phyloP scores from a whole-genome alignment of 1,284 basidiomycete genomes.

The Trichosporon coremiiforme region DNA sequence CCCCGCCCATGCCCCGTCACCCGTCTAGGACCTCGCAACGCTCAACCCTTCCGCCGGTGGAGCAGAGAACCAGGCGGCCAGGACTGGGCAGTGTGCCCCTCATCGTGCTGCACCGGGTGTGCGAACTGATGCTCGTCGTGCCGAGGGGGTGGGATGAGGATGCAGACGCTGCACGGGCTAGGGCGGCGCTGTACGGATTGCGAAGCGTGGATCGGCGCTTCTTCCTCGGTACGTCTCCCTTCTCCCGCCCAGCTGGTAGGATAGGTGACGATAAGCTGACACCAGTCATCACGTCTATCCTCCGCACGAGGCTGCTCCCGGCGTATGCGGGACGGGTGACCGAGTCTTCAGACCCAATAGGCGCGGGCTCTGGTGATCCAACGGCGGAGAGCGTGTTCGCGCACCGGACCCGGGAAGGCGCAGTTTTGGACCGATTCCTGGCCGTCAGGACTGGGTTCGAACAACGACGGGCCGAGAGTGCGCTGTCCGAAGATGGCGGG shows the following conservation, averaged over 20 bases:
- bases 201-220: conserved; percentile 46
- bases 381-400: conserved; percentile 38
- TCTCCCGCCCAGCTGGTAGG: neutral
- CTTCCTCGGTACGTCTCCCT: conserved; percentile 40
- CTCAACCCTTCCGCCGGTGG: neutral
- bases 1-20: neutral
- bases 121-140: conserved; percentile 43
- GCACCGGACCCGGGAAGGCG: conserved; percentile 42
- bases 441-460: conserved; percentile 47
- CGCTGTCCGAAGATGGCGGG: conserved; percentile 42
- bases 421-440: conserved; percentile 51
- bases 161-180: conserved; percentile 42
- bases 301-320: conserved; percentile 37
- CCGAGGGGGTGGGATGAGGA: conserved; percentile 38
- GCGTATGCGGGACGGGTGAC: conserved; percentile 34
- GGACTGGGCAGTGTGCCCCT: conserved; percentile 29
- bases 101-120: conserved; percentile 42
- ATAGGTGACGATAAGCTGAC: conserved; percentile 9
- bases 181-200: conserved; percentile 42
- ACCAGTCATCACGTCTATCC: conserved; percentile 42
- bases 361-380: conserved; percentile 24
- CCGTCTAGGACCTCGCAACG: neutral
- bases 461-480: conserved; percentile 42
- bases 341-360: conserved; percentile 41
- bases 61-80: too few species aligned